A percentile compares a stretch with the other conserved stretches of the same genome.
Conservation (phyloP, 306 rosid genomes). For the Gynostemma pentaphyllum region DNA sequence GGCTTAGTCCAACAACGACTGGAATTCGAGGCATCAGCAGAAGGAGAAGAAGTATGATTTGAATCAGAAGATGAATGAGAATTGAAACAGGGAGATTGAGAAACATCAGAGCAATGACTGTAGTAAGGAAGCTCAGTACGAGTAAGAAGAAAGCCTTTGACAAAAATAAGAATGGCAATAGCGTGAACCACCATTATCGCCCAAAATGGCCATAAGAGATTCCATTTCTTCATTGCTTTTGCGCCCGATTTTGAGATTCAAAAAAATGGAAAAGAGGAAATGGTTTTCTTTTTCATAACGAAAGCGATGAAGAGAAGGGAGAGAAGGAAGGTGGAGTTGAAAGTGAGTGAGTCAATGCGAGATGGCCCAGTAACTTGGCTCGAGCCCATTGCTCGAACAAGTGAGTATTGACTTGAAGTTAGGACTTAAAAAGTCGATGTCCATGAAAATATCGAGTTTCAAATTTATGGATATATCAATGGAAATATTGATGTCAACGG, state of each 20-base stretch:
- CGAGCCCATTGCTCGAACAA: not conserved
- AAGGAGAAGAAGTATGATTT: not conserved
- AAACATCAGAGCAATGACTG: slow-evolving; percentile 62
- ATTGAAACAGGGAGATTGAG: slow-evolving; percentile 48
- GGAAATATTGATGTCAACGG: too few species aligned
- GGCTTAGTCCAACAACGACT: slow-evolving; percentile 72
- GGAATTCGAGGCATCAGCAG: slow-evolving; percentile 4
- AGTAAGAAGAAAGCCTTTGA: slow-evolving; percentile 77
- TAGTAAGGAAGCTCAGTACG: slow-evolving; percentile 79
- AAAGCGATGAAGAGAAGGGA: not conserved
- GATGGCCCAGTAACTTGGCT: not conserved
- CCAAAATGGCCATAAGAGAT: slow-evolving; percentile 52
- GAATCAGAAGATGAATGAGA: slow-evolving; percentile 7
- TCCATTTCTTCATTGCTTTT: slow-evolving; percentile 23
- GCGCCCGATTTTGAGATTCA: not conserved
- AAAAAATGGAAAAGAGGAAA: too few species aligned
- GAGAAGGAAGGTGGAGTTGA: too few species aligned
- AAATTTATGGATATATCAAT: too few species aligned
- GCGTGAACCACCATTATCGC: slow-evolving; percentile 42
- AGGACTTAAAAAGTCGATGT: too few species aligned
- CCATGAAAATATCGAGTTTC: too few species aligned
- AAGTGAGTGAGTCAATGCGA: not conserved
- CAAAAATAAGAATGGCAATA: slow-evolving; percentile 52
- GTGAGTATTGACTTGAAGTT: too few species aligned
- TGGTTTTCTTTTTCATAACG: not conserved